Conservation (phyloP, 768 basidiomycete species). For the Termitomyces titanicus region DNA sequence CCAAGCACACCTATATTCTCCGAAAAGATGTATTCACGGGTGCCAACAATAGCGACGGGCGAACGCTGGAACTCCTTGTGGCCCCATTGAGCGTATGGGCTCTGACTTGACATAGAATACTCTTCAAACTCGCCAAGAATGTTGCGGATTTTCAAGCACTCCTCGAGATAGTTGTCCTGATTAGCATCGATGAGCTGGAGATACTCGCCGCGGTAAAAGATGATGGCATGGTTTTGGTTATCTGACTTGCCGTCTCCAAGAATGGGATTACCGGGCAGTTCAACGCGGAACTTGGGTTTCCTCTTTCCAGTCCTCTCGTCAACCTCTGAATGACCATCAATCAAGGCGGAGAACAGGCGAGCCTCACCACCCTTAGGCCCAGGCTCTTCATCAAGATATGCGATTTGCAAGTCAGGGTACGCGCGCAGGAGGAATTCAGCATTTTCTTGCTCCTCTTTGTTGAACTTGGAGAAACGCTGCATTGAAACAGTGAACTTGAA, state of each 20-base stretch:
- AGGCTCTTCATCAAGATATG: constrained; percentile 95
- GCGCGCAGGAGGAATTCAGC: constrained; percentile 97
- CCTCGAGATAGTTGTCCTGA: constrained; percentile 99
- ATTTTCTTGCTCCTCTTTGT: constrained; percentile 98
- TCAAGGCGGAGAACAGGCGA: constrained; percentile 85
- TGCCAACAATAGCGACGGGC: constrained; percentile 97
- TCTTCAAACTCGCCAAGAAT: constrained; percentile 98
- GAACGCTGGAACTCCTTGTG: constrained; percentile 88
- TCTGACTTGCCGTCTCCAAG: constrained; percentile 99
- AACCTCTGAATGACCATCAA: constrained; percentile 96
- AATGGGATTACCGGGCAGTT: constrained; percentile 97
- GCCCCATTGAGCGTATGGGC: constrained; percentile 94
- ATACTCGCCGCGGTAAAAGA: constrained; percentile 99
- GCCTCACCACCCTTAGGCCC: constrained; percentile 86
- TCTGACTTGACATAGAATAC: constrained; percentile 84
- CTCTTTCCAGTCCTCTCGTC: constrained; percentile 85
- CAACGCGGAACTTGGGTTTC: constrained; percentile 95
- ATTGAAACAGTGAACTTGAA: constrained; percentile 98
- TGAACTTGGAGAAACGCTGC: constrained; percentile 99
- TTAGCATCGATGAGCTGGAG: constrained; percentile 99
- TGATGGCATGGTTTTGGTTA: constrained; percentile 99
- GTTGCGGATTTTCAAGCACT: constrained; percentile 98
- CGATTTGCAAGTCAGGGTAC: constrained; percentile 97
- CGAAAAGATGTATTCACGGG: constrained; percentile 99
- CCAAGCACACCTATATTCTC: constrained; percentile 99